Conservation (phyloP, 371 early-diverging fungal species). For the Chytridium lagenaria region DNA sequence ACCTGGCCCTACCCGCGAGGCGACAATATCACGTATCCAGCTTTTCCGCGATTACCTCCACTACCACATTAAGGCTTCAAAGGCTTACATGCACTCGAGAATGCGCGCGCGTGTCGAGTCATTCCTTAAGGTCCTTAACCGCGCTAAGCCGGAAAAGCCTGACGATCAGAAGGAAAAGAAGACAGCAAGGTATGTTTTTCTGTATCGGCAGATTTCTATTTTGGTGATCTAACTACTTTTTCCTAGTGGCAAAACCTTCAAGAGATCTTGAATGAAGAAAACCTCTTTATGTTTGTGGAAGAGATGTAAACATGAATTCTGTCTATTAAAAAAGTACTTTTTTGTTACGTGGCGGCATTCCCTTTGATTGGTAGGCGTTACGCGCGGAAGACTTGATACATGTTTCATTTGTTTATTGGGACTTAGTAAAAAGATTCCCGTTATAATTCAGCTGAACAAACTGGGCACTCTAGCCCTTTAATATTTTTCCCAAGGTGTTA, state of each 20-base stretch:
- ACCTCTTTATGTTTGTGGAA: too few relatives aligned
- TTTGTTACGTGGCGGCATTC: too few relatives aligned
- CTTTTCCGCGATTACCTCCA: slow-evolving; percentile 98
- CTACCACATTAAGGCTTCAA: slow-evolving; percentile 98
- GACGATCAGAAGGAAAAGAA: slow-evolving; percentile 90
- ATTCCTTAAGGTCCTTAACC: slow-evolving; percentile 96
- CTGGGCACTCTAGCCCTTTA: too few relatives aligned
- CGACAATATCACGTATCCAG: slow-evolving; percentile 91
- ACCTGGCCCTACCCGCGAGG: slow-evolving; percentile 74
- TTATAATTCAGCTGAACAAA: too few relatives aligned
- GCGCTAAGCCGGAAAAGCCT: slow-evolving; percentile 91
- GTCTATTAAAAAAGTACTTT: too few relatives aligned
- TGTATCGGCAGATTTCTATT: too few relatives aligned
- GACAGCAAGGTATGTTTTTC: slow-evolving; percentile 67
- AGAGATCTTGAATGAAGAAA: slow-evolving; percentile 27
- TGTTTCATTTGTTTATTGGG: too few relatives aligned
- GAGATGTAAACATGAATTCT: too few relatives aligned
- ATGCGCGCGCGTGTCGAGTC: slow-evolving; percentile 95
- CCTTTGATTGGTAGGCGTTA: too few relatives aligned
- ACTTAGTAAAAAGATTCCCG: too few relatives aligned
- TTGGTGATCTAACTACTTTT: not conserved
- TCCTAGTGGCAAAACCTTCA: slow-evolving; percentile 54
- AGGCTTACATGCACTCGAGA: slow-evolving; percentile 98
- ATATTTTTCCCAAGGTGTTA: too few relatives aligned
- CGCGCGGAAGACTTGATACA: too few relatives aligned